Evolutionary conservation across 495 filamentous ascomycete species (phyloP), one percentile per base, ranked within the genome.

Genomic region (Platismatia glauca): DNA sequence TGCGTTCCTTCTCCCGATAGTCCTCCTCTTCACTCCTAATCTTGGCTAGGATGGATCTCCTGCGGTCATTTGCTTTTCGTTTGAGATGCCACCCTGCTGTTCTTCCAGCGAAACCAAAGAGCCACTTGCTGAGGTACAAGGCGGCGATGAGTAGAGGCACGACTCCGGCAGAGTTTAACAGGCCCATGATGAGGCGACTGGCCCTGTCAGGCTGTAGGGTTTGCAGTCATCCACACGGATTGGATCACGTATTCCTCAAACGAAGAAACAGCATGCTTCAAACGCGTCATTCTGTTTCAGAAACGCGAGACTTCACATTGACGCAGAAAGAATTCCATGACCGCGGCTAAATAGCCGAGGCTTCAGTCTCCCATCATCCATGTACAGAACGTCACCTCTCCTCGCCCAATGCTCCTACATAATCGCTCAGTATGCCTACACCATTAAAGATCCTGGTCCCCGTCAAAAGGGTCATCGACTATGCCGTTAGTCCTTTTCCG

Each of bases 381-480:
- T 50, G 0, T 55, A 11, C 29, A 63, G 39, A 50, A 57, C 39
- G 22, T 50, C 52, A 35, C 24, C 27, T 50, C 33, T 38, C 11
- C 57, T 35, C 31, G 7, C 16, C 27, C 20, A 38, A 29, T 46
- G 16, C 13, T 20, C 24, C 18, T 12, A n/a, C 16, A 20, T 35
- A 39, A 16, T 48, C 39, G 16, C 18, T 46, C 52, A 18, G 13
- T n/a, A 96, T 96, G 91, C 87, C 90, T 65, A 82, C 85, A 55
- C 81, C 72, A 52, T 69, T 98, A 65, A 83, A 91, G 72, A 97
- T 98, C 73, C 80, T 98, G 64, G 94, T 98, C 24, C 94, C 94
- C 77, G 77, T 98, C 60, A 98, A 98, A 81, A 81, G 94, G 81
- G 94, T 98, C 59, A 96, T 98, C 76, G 94, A 98, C 84, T 98